Percentiles rank a stretch among this genome's conserved stretches.
Conservation (phyloP, 2,329 filamentous ascomycete genomes). For the Arthrinium phaeospermum region DNA sequence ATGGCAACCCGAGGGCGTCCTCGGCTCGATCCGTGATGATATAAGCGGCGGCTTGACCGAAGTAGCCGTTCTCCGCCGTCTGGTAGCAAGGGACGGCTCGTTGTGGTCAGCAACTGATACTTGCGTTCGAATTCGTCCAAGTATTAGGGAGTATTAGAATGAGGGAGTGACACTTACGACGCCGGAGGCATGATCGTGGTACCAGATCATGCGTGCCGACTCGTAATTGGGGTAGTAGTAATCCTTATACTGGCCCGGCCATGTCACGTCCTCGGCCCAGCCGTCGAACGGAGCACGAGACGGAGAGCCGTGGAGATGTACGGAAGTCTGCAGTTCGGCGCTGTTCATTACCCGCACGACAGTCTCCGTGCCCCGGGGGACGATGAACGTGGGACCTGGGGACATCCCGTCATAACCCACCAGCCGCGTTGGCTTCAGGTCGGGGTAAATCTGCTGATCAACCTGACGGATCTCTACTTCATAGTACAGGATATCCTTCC, state of each 20-base stretch:
- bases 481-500: conserved; percentile 43
- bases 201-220: conserved; percentile 60
- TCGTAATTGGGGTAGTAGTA: conserved; percentile 65
- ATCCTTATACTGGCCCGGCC: conserved; percentile 59
- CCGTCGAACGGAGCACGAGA: conserved; percentile 55
- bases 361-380: conserved; percentile 54
- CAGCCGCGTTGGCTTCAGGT: conserved; percentile 38
- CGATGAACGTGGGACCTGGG: conserved; percentile 59
- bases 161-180: conserved; percentile 31
- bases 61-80: conserved; percentile 61
- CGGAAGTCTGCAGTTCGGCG: conserved; percentile 47
- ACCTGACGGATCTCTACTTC: conserved; percentile 38
- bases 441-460: conserved; percentile 43
- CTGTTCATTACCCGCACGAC: conserved; percentile 61
- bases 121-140: no score
- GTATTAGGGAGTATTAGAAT: no score
- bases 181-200: conserved; percentile 54
- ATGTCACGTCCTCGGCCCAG: conserved; percentile 59
- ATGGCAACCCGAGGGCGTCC: conserved; percentile 53
- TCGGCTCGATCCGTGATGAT: conserved; percentile 58
- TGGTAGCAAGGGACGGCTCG: conserved; percentile 4
- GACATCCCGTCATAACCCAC: conserved; percentile 60
- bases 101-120: background rate
- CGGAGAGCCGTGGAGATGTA: conserved; percentile 62
- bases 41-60: conserved; percentile 62